A percentile compares a stretch with the other conserved stretches of the same genome.
Evolutionary conservation across 164 flowering plant genomes (phyloP).

Genomic region (Amborella trichopoda): DNA sequence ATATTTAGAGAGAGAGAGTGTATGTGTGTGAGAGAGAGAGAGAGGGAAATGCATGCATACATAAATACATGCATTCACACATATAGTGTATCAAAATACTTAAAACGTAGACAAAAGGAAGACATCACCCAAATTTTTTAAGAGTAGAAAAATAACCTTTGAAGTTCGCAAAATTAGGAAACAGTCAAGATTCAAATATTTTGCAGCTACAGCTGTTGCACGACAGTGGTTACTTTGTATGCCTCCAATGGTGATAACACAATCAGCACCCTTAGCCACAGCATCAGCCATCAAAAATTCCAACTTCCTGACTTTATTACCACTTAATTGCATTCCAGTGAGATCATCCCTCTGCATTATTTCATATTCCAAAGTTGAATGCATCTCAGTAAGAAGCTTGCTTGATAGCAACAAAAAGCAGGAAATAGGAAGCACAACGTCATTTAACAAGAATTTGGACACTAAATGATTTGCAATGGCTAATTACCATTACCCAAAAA

Average conservation of each 20-base stretch:
- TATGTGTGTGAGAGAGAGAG: too few species aligned
- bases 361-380: constrained; percentile 12
- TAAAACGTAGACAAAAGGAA: neutral
- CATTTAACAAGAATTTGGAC: neutral
- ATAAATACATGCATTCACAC: too few species aligned
- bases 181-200: constrained; percentile 73
- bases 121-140: neutral
- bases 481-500: too few species aligned
- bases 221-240: constrained; percentile 99
- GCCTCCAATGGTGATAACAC: constrained; percentile 85
- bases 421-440: neutral
- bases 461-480: too few species aligned
- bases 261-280: constrained; percentile 73
- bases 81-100: neutral
- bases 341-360: constrained; percentile 80
- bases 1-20: too few species aligned
- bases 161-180: constrained; percentile 83
- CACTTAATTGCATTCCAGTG: constrained; percentile 95
- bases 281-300: constrained; percentile 98
- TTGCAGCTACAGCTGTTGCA: constrained; percentile 96
- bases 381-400: neutral
- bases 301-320: constrained; percentile 90
- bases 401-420: neutral
- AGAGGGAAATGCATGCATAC: too few species aligned
- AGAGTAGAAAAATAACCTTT: constrained; percentile 35